These are phyloP conservation scores for Colletotrichum tabaci DNA, from an alignment of 2,329 filamentous ascomycete species.

Conservation along the genomic window DNA sequence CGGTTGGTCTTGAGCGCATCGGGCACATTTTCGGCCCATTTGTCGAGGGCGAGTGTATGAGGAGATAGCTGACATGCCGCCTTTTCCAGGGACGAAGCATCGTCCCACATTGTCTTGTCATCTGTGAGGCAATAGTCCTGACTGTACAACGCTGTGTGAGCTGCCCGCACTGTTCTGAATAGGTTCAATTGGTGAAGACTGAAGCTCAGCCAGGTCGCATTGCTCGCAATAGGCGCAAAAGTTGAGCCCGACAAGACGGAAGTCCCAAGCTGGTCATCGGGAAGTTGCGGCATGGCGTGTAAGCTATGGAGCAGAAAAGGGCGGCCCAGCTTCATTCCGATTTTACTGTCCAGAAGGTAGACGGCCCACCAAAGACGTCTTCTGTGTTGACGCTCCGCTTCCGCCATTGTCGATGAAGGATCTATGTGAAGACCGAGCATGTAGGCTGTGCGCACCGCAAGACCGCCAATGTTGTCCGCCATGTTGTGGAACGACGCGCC, in stretches of 20 bases:
- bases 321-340: slow-evolving; percentile 62
- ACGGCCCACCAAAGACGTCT: slow-evolving; percentile 68
- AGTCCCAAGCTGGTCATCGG: slow-evolving; percentile 14
- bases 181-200: slow-evolving; percentile 9
- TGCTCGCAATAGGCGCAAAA: slow-evolving; percentile 5
- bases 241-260: slow-evolving; percentile 5
- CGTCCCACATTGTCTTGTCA: slow-evolving; percentile 43
- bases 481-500: slow-evolving; percentile 65
- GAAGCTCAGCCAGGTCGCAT: slow-evolving; percentile 12
- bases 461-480: slow-evolving; percentile 56
- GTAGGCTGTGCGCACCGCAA: slow-evolving; percentile 61
- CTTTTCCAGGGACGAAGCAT: slow-evolving; percentile 46
- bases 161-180: not conserved
- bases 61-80: slow-evolving; percentile 47
- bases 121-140: not conserved
- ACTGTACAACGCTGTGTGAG: slow-evolving; percentile 4
- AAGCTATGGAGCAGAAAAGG: slow-evolving; percentile 51
- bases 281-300: slow-evolving; percentile 3
- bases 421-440: slow-evolving; percentile 65
- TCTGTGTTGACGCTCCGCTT: slow-evolving; percentile 57
- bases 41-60: slow-evolving; percentile 51
- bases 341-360: slow-evolving; percentile 64
- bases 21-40: slow-evolving; percentile 52
- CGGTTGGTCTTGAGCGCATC: slow-evolving; percentile 55
- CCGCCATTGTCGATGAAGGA: slow-evolving; percentile 53